Conservation (phyloP, 2,329 filamentous ascomycete species). For the Aspergillus intermedius region DNA sequence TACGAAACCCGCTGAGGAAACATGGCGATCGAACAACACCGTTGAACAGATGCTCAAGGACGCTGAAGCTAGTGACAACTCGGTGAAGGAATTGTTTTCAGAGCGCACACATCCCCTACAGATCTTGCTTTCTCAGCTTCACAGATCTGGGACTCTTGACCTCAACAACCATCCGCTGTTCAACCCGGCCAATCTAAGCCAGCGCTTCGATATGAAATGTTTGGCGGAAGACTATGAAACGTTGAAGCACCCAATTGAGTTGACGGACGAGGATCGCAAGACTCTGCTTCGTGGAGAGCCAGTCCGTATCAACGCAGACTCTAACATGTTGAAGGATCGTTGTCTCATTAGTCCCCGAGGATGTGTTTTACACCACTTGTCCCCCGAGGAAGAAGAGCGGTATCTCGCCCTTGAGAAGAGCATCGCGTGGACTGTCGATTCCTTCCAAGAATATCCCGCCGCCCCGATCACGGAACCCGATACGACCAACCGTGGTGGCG, state of each 20-base stretch:
- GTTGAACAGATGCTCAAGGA: conserved; percentile 35
- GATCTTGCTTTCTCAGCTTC: conserved; percentile 32
- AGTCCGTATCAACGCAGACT: conserved; percentile 32
- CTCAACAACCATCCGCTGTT: conserved; percentile 35
- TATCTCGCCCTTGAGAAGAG: conserved; percentile 41
- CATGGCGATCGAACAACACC: conserved; percentile 36
- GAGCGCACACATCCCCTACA: conserved; percentile 35
- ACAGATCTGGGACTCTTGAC: conserved; percentile 30
- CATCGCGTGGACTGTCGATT: conserved; percentile 23
- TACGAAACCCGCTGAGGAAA: conserved; percentile 18
- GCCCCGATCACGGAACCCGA: conserved; percentile 34
- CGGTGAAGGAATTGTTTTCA: conserved; percentile 36
- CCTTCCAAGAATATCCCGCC: conserved; percentile 33
- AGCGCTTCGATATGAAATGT: conserved; percentile 39
- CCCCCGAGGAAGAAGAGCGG: conserved; percentile 40
- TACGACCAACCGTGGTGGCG: conserved; percentile 38
- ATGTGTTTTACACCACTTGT: conserved; percentile 39
- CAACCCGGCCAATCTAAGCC: conserved; percentile 35
- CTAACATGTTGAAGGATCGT: conserved; percentile 33
- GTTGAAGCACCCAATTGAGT: conserved; percentile 32
- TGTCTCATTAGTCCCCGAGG: conserved; percentile 42
- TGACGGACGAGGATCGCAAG: conserved; percentile 39
- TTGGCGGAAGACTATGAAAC: conserved; percentile 33
- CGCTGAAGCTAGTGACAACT: conserved; percentile 25
- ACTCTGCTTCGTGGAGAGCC: conserved; percentile 36